Evolutionary conservation across 2,329 filamentous ascomycete species (phyloP), one percentile per base, ranked within the genome.

Genomic region (Aureobasidium vineae): DNA sequence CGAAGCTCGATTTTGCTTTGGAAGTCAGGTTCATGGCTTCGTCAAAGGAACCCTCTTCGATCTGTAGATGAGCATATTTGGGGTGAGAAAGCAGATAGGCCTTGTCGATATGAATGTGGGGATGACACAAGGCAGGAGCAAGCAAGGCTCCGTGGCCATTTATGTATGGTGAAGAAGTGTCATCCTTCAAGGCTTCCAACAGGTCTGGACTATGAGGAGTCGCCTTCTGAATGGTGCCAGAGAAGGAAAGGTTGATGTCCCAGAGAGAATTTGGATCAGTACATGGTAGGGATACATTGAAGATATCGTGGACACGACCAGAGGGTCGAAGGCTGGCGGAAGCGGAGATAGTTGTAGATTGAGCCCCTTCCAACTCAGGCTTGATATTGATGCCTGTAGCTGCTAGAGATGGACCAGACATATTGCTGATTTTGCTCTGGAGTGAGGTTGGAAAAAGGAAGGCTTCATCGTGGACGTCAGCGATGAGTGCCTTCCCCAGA

Each of bases 31-130:
- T 72, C 73, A 91, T 81, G 7, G 89, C 89, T 76, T 91, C 89
- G 0, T 78, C 73, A 74, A 91, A 91, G 40, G 85, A 82, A 49
- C 89, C 89, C 3, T 79, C 79, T 54, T 80, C 73, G 19, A 89
- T 86, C 45, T 85, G 80, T 16, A 90, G 79, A 70, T 89, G 83
- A 1, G 81, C 77, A 75, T 87, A 90, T 71, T 82, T 83, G 5
- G 84, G 82, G 70, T 85, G 81, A 23, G 80, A 85, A 11, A 88
- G 79, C 33, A 88, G 76, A 70, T 85, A 88, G 45, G 85, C 82
- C 72, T 88, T 88, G 75, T 91, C 89, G 33, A 91, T 80, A 72
- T 91, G 89, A 60, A 91, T 85, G 70, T 91, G 89, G 8, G 89
- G 88, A 72, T 91, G 89, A 70, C 88, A 90, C 3, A 91, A 81